These are phyloP conservation scores for Crithidia bombi DNA, from an alignment of 208 protist species.

Conservation along the genomic window DNA sequence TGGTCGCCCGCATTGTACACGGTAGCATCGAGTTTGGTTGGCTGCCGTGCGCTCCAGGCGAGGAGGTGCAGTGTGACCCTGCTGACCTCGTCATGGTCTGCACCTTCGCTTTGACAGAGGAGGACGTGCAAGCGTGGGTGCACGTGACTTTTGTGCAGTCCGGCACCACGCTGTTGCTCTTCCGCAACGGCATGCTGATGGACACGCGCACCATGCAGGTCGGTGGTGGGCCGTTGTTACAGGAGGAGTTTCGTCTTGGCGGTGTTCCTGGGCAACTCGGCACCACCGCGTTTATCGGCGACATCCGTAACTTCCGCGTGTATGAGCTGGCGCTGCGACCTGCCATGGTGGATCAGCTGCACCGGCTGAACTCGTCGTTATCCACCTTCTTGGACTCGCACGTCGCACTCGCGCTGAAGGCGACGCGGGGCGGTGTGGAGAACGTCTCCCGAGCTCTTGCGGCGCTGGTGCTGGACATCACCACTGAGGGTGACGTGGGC, in stretches of 20 bases:
- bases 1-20: slow-evolving; percentile 58
- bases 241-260: slow-evolving; percentile 69
- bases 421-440: slow-evolving; percentile 37
- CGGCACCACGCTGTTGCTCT: slow-evolving; percentile 57
- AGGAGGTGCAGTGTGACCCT: slow-evolving; percentile 17
- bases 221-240: slow-evolving; percentile 43
- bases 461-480: slow-evolving; percentile 41
- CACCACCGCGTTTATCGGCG: slow-evolving; percentile 55
- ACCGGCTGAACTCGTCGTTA: slow-evolving; percentile 38
- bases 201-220: slow-evolving; percentile 39
- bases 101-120: slow-evolving; percentile 27
- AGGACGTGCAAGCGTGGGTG: slow-evolving; percentile 45
- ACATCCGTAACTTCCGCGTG: slow-evolving; percentile 73
- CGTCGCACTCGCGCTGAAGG: slow-evolving; percentile 40
- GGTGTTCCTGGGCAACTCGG: slow-evolving; percentile 46
- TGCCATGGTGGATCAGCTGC: slow-evolving; percentile 58
- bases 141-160: slow-evolving; percentile 81
- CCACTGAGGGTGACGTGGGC: slow-evolving; percentile 52
- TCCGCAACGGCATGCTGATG: slow-evolving; percentile 61
- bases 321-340: slow-evolving; percentile 69
- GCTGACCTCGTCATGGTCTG: slow-evolving; percentile 17
- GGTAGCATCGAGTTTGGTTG: slow-evolving; percentile 65
- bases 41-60: slow-evolving; percentile 33
- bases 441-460: slow-evolving; percentile 40
- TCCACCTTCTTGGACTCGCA: slow-evolving; percentile 43